phyloP scores from a whole-genome alignment of 148 eudicot species.

The Rhododendron ovatum region DNA sequence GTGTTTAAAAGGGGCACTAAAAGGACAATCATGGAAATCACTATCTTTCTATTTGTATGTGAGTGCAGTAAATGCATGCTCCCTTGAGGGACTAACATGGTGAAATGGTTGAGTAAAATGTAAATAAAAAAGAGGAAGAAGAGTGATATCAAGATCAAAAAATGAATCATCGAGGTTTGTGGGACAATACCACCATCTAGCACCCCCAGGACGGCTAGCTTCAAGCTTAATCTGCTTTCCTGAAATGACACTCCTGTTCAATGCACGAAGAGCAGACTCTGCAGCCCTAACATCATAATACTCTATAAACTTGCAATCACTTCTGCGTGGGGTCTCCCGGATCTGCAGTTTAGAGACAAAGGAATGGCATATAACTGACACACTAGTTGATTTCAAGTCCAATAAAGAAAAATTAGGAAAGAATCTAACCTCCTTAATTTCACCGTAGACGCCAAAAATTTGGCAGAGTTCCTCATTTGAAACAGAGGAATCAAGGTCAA shows the following conservation, averaged over 20 bases:
- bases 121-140: not conserved
- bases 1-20: not conserved
- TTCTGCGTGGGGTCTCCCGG: conserved; percentile 44
- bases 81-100: not conserved
- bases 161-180: not conserved
- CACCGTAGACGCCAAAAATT: conserved; percentile 69
- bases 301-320: conserved; percentile 51
- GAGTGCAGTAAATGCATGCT: not conserved
- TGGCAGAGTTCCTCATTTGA: conserved; percentile 55
- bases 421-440: conserved; percentile 58
- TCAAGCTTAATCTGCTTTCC: conserved; percentile 62
- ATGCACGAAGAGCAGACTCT: conserved; percentile 66
- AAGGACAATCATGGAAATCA: not conserved
- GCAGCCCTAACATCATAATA: conserved; percentile 82
- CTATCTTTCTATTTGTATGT: not conserved
- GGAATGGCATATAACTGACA: conserved; percentile 10
- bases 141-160: not conserved
- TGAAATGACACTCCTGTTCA: conserved; percentile 54
- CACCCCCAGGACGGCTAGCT: conserved; percentile 37
- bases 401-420: not conserved
- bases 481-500: conserved; percentile 57
- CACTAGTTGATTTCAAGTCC: conserved; percentile 1
- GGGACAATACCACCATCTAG: conserved; percentile 34
- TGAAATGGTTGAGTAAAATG: not conserved
- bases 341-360: conserved; percentile 39